Evolutionary conservation across 2,329 filamentous ascomycete genomes (phyloP).

Genomic region (Huntiella moniliformis): DNA sequence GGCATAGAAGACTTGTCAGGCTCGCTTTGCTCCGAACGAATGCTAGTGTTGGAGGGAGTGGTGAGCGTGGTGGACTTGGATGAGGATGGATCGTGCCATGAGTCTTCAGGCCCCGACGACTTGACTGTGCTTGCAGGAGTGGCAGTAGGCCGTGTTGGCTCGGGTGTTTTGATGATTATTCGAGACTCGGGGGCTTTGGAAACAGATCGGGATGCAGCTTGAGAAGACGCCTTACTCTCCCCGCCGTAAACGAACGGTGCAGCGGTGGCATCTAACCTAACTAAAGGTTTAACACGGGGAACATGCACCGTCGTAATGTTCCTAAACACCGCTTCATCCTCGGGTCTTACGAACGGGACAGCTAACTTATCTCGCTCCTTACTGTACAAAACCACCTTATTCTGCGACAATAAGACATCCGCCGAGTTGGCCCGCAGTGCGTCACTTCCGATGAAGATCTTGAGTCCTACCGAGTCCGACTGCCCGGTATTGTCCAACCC

Average conservation of each 20-base stretch:
- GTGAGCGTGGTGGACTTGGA: constrained; percentile 2
- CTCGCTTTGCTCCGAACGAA: background rate
- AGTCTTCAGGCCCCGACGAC: background rate
- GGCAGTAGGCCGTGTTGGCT: constrained; percentile 2
- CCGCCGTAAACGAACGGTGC: constrained; percentile 23
- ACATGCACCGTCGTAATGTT: constrained; percentile 46
- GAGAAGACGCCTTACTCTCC: constrained; percentile 17
- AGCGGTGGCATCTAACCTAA: constrained; percentile 32
- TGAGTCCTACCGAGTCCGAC: constrained; percentile 28
- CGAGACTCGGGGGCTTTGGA: constrained; percentile 7
- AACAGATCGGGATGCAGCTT: constrained; percentile 1
- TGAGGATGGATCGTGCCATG: constrained; percentile 2
- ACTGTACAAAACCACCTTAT: constrained; percentile 71
- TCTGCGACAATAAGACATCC: constrained; percentile 81
- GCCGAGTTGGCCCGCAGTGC: constrained; percentile 69
- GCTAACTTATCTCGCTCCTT: constrained; percentile 73
- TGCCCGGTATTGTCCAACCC: constrained; percentile 33
- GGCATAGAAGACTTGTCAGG: constrained; percentile 13
- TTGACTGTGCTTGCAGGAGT: constrained; percentile 9
- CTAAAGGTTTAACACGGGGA: constrained; percentile 38
- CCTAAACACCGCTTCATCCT: constrained; percentile 68
- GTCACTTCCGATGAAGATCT: constrained; percentile 82
- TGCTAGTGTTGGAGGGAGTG: constrained; percentile 10
- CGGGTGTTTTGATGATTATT: constrained; percentile 13
- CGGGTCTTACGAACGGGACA: constrained; percentile 80